These are phyloP conservation scores for Serendipita sp. DNA, from an alignment of 768 basidiomycete genomes.

Conservation along the genomic window DNA sequence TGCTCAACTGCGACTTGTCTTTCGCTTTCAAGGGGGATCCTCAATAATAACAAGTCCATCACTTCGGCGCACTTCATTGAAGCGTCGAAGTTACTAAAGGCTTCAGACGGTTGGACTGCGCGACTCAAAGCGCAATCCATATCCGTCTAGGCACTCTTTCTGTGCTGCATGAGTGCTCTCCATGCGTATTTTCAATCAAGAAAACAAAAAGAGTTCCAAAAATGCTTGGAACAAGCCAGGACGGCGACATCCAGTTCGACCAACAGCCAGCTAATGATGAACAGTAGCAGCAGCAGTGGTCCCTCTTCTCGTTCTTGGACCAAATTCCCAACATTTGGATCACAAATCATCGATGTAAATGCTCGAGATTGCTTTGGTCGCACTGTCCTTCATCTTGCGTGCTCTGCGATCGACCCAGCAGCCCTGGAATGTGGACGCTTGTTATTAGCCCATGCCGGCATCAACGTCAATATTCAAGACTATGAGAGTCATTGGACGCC, in stretches of 20 bases:
- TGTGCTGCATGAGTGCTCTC: constrained; percentile 24
- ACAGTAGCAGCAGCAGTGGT: constrained; percentile 19
- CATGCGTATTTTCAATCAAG: constrained; percentile 59
- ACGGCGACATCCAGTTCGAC: constrained; percentile 23
- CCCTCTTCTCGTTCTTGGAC: constrained; percentile 34
- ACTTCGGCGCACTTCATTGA: not conserved
- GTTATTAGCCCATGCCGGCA: constrained; percentile 53
- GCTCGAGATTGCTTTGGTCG: constrained; percentile 54
- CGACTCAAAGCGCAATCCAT: not conserved
- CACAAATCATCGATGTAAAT: constrained; percentile 41
- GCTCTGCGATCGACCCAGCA: constrained; percentile 40
- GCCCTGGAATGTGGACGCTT: constrained; percentile 63
- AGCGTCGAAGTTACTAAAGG: not conserved
- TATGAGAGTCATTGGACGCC: constrained; percentile 82
- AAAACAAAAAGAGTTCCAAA: constrained; percentile 62
- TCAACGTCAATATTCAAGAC: constrained; percentile 71
- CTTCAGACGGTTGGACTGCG: not conserved
- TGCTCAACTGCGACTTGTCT: too few relatives aligned
- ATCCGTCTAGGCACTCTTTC: not conserved
- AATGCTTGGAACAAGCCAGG: constrained; percentile 40
- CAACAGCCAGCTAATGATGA: constrained; percentile 20
- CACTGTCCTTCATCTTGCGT: constrained; percentile 72
- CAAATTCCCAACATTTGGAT: constrained; percentile 26
- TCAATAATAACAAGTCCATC: not conserved
- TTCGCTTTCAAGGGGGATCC: too few relatives aligned